A percentile compares a stretch with the other conserved stretches of the same genome.
Conservation (phyloP, 805 yeast genomes). For the Saccharomycopsis babjevae region DNA sequence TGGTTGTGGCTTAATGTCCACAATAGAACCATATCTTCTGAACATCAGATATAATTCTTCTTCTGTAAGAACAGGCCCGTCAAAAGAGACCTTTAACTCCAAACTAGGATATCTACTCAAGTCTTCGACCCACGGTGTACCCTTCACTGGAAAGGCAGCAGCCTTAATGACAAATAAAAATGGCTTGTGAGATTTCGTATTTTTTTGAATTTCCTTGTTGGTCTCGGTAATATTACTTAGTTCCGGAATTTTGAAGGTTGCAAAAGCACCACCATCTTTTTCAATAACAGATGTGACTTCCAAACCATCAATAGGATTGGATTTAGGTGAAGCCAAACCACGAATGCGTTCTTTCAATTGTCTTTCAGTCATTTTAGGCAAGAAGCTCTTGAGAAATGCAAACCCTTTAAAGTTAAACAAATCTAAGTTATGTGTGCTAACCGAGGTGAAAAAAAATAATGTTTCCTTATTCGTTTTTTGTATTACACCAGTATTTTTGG, state of each 20-base stretch:
- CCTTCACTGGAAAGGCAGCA: constrained; percentile 65
- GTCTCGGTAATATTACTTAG: constrained; percentile 40
- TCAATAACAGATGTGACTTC: constrained; percentile 54
- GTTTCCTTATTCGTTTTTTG: constrained; percentile 40
- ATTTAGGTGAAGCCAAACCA: constrained; percentile 29
- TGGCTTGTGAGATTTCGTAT: constrained; percentile 24
- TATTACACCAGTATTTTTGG: constrained; percentile 48
- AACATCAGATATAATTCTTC: constrained; percentile 64
- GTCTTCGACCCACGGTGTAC: constrained; percentile 95
- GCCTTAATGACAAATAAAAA: constrained; percentile 39
- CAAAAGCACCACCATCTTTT: constrained; percentile 93
- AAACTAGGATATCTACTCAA: constrained; percentile 65
- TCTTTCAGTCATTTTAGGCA: not conserved
- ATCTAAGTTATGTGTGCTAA: constrained; percentile 28
- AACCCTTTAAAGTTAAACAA: not conserved
- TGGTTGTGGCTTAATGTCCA: constrained; percentile 57
- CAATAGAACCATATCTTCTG: constrained; percentile 78
- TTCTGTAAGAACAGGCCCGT: constrained; percentile 67
- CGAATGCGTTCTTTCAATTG: constrained; percentile 1
- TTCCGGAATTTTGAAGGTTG: constrained; percentile 56
- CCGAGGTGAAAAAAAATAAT: constrained; percentile 44
- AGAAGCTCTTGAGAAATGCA: not conserved
- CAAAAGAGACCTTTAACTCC: constrained; percentile 55
- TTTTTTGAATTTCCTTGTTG: constrained; percentile 39
- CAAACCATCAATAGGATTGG: constrained; percentile 31